Conservation (phyloP, 305 asterid genomes). For the Fraxinus dipetala region DNA sequence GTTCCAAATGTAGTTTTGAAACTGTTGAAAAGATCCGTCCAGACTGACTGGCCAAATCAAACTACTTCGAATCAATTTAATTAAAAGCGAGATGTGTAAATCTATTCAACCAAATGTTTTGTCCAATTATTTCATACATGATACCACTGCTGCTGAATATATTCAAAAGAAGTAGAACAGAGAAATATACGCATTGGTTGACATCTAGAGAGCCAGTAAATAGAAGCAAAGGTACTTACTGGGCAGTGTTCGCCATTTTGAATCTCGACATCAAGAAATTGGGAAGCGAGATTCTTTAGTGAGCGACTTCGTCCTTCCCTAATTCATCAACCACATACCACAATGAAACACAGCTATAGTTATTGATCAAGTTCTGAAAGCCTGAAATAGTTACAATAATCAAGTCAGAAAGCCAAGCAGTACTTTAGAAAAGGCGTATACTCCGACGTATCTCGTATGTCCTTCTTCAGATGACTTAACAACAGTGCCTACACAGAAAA, state of each 20-base stretch:
- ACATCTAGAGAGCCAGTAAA: conserved; percentile 8
- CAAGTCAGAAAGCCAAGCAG: conserved; percentile 16
- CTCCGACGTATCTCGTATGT: conserved; percentile 80
- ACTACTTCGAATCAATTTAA: background rate
- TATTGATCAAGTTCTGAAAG: conserved; percentile 8
- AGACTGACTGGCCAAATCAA: background rate
- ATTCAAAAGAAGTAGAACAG: background rate
- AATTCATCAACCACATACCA: conserved; percentile 31
- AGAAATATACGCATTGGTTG: background rate
- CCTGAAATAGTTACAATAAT: background rate
- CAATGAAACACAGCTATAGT: background rate
- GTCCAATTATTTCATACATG: background rate
- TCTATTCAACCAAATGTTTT: background rate
- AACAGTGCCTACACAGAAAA: conserved; percentile 63
- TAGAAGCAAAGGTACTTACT: conserved; percentile 42
- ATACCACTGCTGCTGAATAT: background rate
- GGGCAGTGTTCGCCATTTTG: conserved; percentile 96
- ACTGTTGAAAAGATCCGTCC: background rate
- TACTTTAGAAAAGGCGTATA: conserved; percentile 69
- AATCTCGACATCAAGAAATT: conserved; percentile 68
- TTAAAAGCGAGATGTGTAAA: background rate
- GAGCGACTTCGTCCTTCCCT: conserved; percentile 88
- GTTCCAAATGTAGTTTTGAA: background rate
- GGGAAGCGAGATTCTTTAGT: conserved; percentile 67
- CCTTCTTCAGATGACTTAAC: conserved; percentile 83